Percentiles rank a stretch among this genome's conserved stretches.
phyloP scores from a whole-genome alignment of 208 protist species.

The Leishmania braziliensis region DNA sequence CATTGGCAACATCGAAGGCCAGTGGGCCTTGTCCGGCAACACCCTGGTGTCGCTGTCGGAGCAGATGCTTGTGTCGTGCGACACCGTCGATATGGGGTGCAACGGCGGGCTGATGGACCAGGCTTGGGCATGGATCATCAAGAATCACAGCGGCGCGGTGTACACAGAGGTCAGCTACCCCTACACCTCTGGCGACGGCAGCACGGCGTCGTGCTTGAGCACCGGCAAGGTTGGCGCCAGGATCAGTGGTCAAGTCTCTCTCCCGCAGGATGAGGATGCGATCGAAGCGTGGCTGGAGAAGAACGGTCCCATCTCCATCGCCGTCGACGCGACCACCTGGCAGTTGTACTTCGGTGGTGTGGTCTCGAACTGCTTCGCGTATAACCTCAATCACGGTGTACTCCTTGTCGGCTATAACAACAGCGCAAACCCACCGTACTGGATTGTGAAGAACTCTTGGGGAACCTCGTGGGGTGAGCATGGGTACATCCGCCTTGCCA shows the following conservation, averaged over 20 bases:
- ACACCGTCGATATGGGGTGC: slow-evolving; percentile 84
- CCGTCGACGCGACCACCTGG: slow-evolving; percentile 90
- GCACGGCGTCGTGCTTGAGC: slow-evolving; percentile 39
- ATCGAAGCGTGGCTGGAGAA: slow-evolving; percentile 74
- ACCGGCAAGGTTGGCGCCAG: slow-evolving; percentile 54
- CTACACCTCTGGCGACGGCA: slow-evolving; percentile 74
- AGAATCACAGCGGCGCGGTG: slow-evolving; percentile 63
- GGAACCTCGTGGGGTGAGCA: slow-evolving; percentile 86
- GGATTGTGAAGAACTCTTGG: slow-evolving; percentile 93
- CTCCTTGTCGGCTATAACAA: slow-evolving; percentile 89
- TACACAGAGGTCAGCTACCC: slow-evolving; percentile 85
- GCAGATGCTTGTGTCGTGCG: slow-evolving; percentile 95
- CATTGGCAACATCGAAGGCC: slow-evolving; percentile 91
- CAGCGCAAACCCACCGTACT: slow-evolving; percentile 68
- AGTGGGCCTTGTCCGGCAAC: slow-evolving; percentile 54
- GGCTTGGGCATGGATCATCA: slow-evolving; percentile 84
- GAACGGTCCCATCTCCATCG: slow-evolving; percentile 89
- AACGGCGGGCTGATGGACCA: slow-evolving; percentile 91
- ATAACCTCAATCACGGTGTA: slow-evolving; percentile 88
- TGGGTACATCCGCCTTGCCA: slow-evolving; percentile 89
- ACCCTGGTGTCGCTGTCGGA: slow-evolving; percentile 87
- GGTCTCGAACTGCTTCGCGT: slow-evolving; percentile 63
- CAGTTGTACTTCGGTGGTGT: slow-evolving; percentile 83
- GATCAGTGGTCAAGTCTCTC: slow-evolving; percentile 69
- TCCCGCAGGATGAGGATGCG: slow-evolving; percentile 73